Evolutionary conservation across 2,329 filamentous ascomycete species (phyloP).

Genomic region (Pseudogymnoascus sp.): DNA sequence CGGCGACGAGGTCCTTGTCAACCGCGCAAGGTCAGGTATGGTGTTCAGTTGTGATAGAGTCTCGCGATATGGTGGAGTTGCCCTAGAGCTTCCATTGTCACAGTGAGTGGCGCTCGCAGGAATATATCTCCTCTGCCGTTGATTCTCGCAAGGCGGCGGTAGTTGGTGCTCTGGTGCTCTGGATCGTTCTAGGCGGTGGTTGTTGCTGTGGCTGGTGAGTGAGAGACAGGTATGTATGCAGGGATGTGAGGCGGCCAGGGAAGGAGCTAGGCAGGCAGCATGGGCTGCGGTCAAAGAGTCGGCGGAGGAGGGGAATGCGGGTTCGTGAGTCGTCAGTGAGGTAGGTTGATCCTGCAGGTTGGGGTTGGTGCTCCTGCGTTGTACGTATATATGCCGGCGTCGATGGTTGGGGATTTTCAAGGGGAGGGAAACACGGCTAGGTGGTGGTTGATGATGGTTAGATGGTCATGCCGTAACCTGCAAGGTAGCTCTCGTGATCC

Average conservation of each 20-base stretch:
- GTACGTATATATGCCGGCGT: neutral
- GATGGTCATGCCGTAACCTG: slow-evolving; percentile 9
- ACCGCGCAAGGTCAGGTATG: neutral
- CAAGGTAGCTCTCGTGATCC: slow-evolving; percentile 10
- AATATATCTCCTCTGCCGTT: neutral
- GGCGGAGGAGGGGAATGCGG: neutral
- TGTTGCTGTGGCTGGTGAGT: slow-evolving; percentile 7
- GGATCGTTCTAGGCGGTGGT: neutral
- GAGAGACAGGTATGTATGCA: neutral
- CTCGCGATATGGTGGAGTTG: slow-evolving; percentile 3
- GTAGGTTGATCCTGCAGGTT: neutral
- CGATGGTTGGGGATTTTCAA: neutral
- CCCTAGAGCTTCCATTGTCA: slow-evolving; percentile 11
- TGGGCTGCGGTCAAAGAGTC: slow-evolving; percentile 3
- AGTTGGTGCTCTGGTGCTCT: neutral
- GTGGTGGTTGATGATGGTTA: neutral
- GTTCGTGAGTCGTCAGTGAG: neutral
- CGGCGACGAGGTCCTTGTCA: neutral
- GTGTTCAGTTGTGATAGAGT: slow-evolving; percentile 4
- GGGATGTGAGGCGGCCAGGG: neutral
- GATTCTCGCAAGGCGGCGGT: neutral
- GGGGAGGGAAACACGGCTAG: neutral
- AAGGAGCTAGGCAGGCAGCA: slow-evolving; percentile 10
- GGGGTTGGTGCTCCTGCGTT: neutral
- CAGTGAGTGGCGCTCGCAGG: neutral